Conservation (phyloP, 768 basidiomycete genomes). For the Pleurotus platypus region DNA sequence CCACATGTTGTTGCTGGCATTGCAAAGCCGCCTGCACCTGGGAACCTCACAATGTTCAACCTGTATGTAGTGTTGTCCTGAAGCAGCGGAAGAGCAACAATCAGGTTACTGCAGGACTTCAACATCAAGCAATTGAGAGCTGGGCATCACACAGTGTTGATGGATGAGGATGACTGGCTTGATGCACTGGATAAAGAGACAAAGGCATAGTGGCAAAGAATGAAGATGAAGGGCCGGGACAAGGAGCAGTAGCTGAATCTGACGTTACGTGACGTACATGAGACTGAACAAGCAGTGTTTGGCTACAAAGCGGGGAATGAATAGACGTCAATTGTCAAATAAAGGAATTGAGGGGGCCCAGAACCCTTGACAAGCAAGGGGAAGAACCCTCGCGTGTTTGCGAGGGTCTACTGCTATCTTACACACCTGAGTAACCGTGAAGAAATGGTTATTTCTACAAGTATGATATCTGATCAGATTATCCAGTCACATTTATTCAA, state of each 20-base stretch:
- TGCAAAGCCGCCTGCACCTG: too few relatives aligned
- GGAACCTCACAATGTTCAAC: too few relatives aligned
- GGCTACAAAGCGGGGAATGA: not conserved
- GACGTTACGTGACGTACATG: not conserved
- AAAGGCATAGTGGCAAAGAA: not conserved
- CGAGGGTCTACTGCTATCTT: too few relatives aligned
- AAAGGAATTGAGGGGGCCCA: constrained; percentile 9
- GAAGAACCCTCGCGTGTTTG: not conserved
- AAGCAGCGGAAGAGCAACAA: too few relatives aligned
- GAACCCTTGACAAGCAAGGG: not conserved
- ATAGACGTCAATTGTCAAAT: not conserved
- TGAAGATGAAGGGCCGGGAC: not conserved
- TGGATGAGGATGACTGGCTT: not conserved
- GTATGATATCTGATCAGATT: too few relatives aligned
- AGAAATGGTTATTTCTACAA: too few relatives aligned
- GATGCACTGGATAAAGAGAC: not conserved
- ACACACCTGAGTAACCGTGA: too few relatives aligned
- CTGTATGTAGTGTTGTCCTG: too few relatives aligned
- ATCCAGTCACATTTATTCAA: too few relatives aligned
- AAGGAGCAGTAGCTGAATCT: not conserved
- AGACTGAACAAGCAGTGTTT: not conserved
- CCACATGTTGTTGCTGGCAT: too few relatives aligned
- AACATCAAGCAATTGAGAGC: not conserved
- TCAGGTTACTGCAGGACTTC: not conserved
- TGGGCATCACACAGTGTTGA: not conserved